phyloP scores from a whole-genome alignment of 345 rosid species.

The Eucalyptus cloeziana region DNA sequence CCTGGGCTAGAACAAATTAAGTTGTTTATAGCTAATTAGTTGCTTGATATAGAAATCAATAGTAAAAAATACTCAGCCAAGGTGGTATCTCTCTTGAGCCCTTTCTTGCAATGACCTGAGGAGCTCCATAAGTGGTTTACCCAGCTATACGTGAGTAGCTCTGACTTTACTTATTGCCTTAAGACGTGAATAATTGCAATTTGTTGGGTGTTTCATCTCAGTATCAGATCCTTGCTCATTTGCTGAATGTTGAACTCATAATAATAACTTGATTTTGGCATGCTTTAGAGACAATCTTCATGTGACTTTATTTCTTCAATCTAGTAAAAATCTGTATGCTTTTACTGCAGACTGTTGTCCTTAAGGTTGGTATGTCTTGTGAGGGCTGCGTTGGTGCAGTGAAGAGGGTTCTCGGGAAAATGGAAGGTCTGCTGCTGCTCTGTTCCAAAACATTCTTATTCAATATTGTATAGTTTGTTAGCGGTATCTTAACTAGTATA shows the following conservation, averaged over 20 bases:
- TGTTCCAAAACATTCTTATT: background rate
- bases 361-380: slow-evolving; percentile 82
- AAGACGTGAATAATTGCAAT: background rate
- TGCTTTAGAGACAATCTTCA: background rate
- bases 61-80: background rate
- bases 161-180: background rate
- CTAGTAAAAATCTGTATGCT: background rate
- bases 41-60: background rate
- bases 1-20: background rate
- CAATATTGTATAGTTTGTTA: background rate
- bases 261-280: background rate
- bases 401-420: slow-evolving; percentile 70
- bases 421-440: slow-evolving; percentile 48
- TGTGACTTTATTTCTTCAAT: background rate
- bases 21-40: background rate
- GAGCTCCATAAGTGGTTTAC: background rate
- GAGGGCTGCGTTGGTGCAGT: slow-evolving; percentile 80
- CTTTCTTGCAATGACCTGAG: background rate
- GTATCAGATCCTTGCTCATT: background rate
- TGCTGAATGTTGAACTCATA: background rate
- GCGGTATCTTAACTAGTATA: background rate
- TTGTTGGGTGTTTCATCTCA: background rate
- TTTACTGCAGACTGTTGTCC: slow-evolving; percentile 58
- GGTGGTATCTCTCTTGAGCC: background rate
- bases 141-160: background rate